phyloP scores from a whole-genome alignment of 768 basidiomycete species.

The Auriscalpium vulgare region DNA sequence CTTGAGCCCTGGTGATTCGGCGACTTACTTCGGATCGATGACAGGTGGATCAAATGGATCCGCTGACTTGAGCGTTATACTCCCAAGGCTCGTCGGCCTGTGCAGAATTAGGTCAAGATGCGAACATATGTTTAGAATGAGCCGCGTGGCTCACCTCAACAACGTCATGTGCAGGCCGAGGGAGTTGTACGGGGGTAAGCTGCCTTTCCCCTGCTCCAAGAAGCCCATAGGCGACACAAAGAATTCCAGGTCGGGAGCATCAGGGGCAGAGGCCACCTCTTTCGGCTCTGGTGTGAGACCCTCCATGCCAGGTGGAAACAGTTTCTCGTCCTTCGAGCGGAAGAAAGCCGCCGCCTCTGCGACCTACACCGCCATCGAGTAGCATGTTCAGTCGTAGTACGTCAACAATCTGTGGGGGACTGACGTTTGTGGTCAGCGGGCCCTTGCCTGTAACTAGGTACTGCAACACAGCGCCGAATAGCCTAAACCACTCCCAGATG shows the following conservation, averaged over 20 bases:
- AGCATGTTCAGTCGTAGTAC: not conserved
- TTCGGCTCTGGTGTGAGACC: slow-evolving; percentile 6
- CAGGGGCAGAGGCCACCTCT: slow-evolving; percentile 25
- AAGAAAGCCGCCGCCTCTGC: slow-evolving; percentile 47
- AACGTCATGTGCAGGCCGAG: slow-evolving; percentile 21
- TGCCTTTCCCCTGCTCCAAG: slow-evolving; percentile 7
- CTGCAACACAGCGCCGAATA: slow-evolving; percentile 23
- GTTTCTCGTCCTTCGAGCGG: slow-evolving; percentile 36
- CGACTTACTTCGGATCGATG: slow-evolving; percentile 35
- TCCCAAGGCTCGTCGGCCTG: slow-evolving; percentile 39
- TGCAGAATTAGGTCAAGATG: not conserved
- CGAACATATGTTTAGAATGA: not conserved
- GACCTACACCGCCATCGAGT: slow-evolving; percentile 16
- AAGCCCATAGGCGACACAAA: slow-evolving; percentile 22
- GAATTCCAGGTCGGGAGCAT: slow-evolving; percentile 29
- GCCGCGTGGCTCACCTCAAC: slow-evolving; percentile 21
- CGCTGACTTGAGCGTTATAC: slow-evolving; percentile 30
- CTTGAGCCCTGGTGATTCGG: no score
- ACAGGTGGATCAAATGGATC: slow-evolving; percentile 34
- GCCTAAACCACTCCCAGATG: not conserved
- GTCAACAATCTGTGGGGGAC: slow-evolving; percentile 6
- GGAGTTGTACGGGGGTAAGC: slow-evolving; percentile 12
- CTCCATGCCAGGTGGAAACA: slow-evolving; percentile 29
- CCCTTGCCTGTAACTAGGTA: slow-evolving; percentile 42
- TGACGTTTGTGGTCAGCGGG: slow-evolving; percentile 46